Conservation (phyloP, 75 land plant species). For the Selaginella moellendorffii region DNA sequence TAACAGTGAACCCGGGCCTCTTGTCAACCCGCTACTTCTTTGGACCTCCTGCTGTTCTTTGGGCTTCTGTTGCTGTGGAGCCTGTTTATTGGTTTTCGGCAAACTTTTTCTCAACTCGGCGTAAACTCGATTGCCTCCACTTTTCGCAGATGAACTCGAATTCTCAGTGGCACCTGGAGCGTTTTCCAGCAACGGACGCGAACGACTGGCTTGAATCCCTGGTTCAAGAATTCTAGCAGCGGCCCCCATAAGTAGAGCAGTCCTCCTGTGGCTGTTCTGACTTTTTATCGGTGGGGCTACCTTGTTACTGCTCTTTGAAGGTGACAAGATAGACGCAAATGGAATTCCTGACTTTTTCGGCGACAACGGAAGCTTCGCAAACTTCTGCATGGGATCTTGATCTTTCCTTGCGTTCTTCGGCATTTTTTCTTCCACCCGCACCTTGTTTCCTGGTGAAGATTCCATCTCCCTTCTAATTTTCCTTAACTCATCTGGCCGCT, state of each 20-base stretch:
- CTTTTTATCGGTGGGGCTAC: constrained; percentile 35
- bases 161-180: neutral
- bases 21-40: too few relatives aligned
- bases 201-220: constrained; percentile 25
- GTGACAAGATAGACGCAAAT: constrained; percentile 36
- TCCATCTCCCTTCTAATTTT: too few relatives aligned
- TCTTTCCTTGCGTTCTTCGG: neutral
- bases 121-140: too few relatives aligned
- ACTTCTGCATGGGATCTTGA: neutral
- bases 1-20: too few relatives aligned
- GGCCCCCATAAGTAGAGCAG: constrained; percentile 61
- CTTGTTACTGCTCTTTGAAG: constrained; percentile 50
- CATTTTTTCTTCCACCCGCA: constrained; percentile 1
- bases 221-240: constrained; percentile 79
- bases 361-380: constrained; percentile 13
- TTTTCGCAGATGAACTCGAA: neutral
- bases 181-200: neutral
- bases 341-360: constrained; percentile 14
- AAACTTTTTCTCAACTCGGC: too few relatives aligned
- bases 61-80: too few relatives aligned
- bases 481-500: too few relatives aligned
- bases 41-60: neutral
- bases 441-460: too few relatives aligned
- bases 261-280: constrained; percentile 39
- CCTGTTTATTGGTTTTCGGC: too few relatives aligned